Percentiles rank a stretch among this genome's conserved stretches.
Evolutionary conservation across 306 rosid genomes (phyloP).

Genomic region (Vicia villosa): DNA sequence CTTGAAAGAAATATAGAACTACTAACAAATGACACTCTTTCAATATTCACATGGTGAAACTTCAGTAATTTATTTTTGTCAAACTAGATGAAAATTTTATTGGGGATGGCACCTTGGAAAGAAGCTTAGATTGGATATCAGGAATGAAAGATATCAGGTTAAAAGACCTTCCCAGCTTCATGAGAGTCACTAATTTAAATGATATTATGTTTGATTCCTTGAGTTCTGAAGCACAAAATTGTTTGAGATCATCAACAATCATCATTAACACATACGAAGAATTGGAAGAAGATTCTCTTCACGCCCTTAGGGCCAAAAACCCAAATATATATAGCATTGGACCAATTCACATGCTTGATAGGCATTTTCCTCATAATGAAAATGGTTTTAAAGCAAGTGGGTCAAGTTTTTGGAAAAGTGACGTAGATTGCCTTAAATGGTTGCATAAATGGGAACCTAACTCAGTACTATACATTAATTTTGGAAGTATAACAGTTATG

Average conservation of each 20-base stretch:
- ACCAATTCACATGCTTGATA: conserved; percentile 24
- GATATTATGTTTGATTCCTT: conserved; percentile 3
- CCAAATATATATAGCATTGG: conserved; percentile 22
- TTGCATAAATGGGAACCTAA: not conserved
- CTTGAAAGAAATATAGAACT: too few relatives aligned
- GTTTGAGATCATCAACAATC: conserved; percentile 7
- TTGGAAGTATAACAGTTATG: not conserved
- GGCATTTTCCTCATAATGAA: conserved; percentile 12
- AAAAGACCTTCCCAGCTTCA: conserved; percentile 31
- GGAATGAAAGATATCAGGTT: conserved; percentile 25
- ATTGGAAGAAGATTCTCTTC: not conserved
- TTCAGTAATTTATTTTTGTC: not conserved
- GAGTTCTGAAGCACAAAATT: not conserved
- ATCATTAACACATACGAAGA: conserved; percentile 30
- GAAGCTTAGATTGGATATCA: conserved; percentile 9
- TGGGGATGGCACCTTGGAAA: not conserved
- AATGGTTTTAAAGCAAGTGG: not conserved
- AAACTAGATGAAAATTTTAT: conserved; percentile 16
- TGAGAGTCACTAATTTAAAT: not conserved
- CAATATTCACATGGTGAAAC: too few relatives aligned
- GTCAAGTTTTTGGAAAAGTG: conserved; percentile 24
- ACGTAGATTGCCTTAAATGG: conserved; percentile 9
- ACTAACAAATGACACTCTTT: too few relatives aligned
- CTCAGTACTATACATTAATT: conserved; percentile 31
- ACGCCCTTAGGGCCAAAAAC: not conserved